Evolutionary conservation across 140 eudicot genomes (phyloP), one percentile per base, ranked within the genome.

Genomic region (Cichorium intybus): DNA sequence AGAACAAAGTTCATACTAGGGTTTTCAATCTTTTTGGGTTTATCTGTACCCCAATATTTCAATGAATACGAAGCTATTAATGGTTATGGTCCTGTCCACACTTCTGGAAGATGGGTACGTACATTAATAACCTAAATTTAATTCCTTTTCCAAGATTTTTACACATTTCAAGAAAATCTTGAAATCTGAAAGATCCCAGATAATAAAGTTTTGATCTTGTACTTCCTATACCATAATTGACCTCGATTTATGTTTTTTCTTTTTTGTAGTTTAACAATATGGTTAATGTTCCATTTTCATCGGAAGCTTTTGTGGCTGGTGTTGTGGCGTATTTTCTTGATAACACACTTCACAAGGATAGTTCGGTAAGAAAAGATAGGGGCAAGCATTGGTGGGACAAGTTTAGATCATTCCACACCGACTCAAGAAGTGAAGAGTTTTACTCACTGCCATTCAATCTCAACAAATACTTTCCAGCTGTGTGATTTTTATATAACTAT

Each of bases 381-480:
- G 97, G 97, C 60, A 86, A 80, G 53, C 87, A 89, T 60, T 89
- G 97, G 97, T 89, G 97, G 97, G 97, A 89, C 72, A 86, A 86
- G 68, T 89, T 86, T 80, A 79, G 79, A 11, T 75, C 85, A 0
- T 89, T 76, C 56, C 84, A 86, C 64, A 79, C 84, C 0, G 97
- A 89, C 29, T 18, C 86, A 4, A 86, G 97, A 69, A 84, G 93
- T 24, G 89, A 86, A 80, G 97, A 89, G 67, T 89, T 86, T 69
- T 89, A 89, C 53, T 77, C 92, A 6, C 71, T 89, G 24, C 97
- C 97, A 46, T 86, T 86, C 67, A 89, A 89, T 53, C 97, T 89
- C 75, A 89, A 89, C 85, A 89, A 89, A 59, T 89, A 86, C 61
- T 89, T 89, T 76, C 97, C 97, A 11, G 86, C 97, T 9, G 97